Conservation (phyloP, 805 yeast genomes). For the Ogataea methanolica region DNA sequence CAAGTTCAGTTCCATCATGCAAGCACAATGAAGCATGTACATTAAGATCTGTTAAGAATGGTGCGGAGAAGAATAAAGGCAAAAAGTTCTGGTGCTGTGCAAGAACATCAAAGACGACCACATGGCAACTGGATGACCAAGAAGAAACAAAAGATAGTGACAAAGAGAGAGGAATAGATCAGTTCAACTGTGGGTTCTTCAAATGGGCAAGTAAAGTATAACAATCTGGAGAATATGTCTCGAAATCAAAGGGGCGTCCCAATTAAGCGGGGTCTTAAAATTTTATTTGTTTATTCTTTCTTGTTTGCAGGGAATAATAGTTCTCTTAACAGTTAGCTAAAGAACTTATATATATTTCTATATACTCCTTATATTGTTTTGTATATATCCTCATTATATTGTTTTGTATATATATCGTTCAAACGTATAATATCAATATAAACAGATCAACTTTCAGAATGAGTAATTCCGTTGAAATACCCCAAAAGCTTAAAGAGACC, state of each 20-base stretch:
- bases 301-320: background rate
- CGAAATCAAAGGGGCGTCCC: background rate
- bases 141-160: conserved; percentile 1
- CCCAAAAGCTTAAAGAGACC: conserved; percentile 3
- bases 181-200: conserved; percentile 47
- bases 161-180: conserved; percentile 10
- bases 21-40: conserved; percentile 43
- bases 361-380: background rate
- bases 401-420: no score
- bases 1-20: conserved; percentile 36
- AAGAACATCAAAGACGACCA: conserved; percentile 24
- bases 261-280: background rate
- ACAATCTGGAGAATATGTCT: background rate
- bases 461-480: background rate
- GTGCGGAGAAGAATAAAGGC: conserved; percentile 36
- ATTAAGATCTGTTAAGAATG: conserved; percentile 40
- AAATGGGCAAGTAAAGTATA: conserved; percentile 39
- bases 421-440: background rate
- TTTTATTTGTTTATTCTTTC: background rate
- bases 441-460: background rate
- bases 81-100: conserved; percentile 53
- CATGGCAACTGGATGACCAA: conserved; percentile 25
- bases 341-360: background rate
- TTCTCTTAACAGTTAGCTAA: background rate
- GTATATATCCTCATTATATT: background rate